phyloP scores from a whole-genome alignment of 1,139 yeast species.

The Candida pseudoviswanathii region DNA sequence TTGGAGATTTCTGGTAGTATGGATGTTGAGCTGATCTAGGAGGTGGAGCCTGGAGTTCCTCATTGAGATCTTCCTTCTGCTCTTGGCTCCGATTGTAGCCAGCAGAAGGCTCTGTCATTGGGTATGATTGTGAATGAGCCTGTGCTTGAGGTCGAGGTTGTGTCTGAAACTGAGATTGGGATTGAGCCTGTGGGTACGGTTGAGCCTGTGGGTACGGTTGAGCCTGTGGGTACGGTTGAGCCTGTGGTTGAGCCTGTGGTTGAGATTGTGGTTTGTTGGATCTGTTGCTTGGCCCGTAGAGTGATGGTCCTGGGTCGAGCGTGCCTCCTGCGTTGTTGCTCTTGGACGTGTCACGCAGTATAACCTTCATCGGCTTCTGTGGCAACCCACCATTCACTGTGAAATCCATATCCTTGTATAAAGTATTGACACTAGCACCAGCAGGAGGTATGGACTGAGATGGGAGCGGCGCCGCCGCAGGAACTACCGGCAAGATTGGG shows the following conservation, averaged over 20 bases:
- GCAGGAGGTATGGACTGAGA: constrained; percentile 6
- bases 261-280: constrained; percentile 2
- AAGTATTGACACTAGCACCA: constrained; percentile 14
- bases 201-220: neutral
- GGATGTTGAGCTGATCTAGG: constrained; percentile 17
- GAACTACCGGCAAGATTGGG: constrained; percentile 15
- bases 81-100: neutral
- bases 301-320: constrained; percentile 7
- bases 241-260: neutral
- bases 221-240: neutral
- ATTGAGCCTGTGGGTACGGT: neutral
- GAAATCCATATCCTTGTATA: constrained; percentile 42
- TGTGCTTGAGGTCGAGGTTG: neutral
- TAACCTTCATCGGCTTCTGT: constrained; percentile 44
- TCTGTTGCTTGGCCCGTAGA: constrained; percentile 3
- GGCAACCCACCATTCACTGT: constrained; percentile 49
- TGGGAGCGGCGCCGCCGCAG: constrained; percentile 7
- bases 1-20: constrained; percentile 17
- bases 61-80: neutral
- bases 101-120: no score
- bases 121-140: no score
- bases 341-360: constrained; percentile 17
- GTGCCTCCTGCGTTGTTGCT: neutral
- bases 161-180: neutral
- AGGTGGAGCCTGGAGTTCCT: neutral